These are phyloP conservation scores for Trypanosoma lewisi DNA, from an alignment of 208 protist genomes.

Conservation along the genomic window DNA sequence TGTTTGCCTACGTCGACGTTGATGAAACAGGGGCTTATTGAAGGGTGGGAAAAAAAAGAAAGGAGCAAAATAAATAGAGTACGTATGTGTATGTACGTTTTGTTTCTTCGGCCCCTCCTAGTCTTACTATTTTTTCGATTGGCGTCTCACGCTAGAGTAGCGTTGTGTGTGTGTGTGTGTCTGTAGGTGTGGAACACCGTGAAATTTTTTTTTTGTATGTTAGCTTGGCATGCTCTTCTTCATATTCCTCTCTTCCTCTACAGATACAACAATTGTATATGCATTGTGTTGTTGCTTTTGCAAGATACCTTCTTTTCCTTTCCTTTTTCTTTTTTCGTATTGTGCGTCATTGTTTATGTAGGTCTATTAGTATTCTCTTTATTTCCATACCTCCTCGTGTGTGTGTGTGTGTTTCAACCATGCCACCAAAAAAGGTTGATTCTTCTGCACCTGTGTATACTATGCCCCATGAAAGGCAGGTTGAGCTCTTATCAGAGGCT, in stretches of 20 bases:
- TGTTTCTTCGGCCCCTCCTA: too few species aligned
- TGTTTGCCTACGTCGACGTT: conserved; percentile 34
- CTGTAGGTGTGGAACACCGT: too few species aligned
- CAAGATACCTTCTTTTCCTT: conserved; percentile 4
- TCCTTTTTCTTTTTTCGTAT: conserved; percentile 1
- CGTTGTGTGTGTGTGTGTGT: too few species aligned
- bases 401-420: too few species aligned
- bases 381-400: conserved; percentile 4
- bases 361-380: neutral
- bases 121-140: too few species aligned
- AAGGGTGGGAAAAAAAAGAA: too few species aligned
- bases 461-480: conserved; percentile 79
- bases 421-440: conserved; percentile 65
- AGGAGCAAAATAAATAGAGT: too few species aligned
- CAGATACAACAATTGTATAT: neutral
- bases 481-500: conserved; percentile 79
- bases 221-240: too few species aligned
- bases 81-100: too few species aligned
- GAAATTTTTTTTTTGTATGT: too few species aligned
- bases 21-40: neutral
- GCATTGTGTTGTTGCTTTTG: too few species aligned
- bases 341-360: neutral
- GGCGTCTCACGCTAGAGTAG: too few species aligned
- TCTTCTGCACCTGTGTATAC: conserved; percentile 49
- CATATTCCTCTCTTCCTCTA: neutral